Base-by-base conservation (phyloP, 345 rosid genomes). In the Euclidium syriacum region DNA sequence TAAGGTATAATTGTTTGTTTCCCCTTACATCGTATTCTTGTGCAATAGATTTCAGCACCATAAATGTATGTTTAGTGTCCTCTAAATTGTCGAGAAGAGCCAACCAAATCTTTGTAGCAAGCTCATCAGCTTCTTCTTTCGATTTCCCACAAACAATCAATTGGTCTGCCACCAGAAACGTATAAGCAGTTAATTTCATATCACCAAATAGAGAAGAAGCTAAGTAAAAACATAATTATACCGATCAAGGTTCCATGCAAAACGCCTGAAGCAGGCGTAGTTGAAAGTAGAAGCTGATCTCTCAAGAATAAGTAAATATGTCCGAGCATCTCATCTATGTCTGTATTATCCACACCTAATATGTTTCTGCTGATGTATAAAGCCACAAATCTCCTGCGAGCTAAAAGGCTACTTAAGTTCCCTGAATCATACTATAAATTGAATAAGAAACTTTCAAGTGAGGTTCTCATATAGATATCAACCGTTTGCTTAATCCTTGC, bases 221-320 rank as follows among this genome's bases (percentile, higher is more conserved):
- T n/a, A 39, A 53, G 23, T 36, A 30, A 47, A 36, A 20, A 25
- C 15, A 40, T 49, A 79, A 25, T 35, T 40, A n/a, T 48, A 91
- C 98, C 96, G 23, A 91, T 91, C 56, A 91, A 56, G 20, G 95
- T 88, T 73, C 98, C 98, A 24, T 86, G 95, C 39, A 91, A 72
- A 43, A 91, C 53, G 26, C 84, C 86, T 27, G 91, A 83, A 66
- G 91, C 70, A 67, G 81, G 72, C 7, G 84, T 52, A 23, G 77
- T 66, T 43, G 84, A 74, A 72, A 78, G 80, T 62, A 79, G 83
- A 73, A 91, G 98, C 68, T 86, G 95, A 62, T 91, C 98, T 75
- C 81, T 86, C 74, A 91, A 72, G 77, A 85, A 91, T 70, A 86
- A 74, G 73, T 83, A 91, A 12, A 85, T 52, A 50, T 86, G 96